Conservation (phyloP, 164 flowering plant genomes). For the Santalum album region DNA sequence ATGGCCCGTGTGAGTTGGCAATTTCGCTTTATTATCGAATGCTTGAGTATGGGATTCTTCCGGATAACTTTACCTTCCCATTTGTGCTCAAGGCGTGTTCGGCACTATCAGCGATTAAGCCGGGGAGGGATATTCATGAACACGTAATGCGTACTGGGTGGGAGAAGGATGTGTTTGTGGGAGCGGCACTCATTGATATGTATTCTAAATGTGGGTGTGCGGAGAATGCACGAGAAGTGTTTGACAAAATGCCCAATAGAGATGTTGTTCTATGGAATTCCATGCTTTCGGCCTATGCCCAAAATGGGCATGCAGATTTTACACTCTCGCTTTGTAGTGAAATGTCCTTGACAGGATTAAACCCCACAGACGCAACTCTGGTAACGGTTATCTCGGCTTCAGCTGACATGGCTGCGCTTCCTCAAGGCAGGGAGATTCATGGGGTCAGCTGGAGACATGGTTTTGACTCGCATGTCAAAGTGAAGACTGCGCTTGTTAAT, state of each 20-base stretch:
- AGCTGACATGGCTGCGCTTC: slow-evolving; percentile 34
- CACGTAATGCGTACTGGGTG: slow-evolving; percentile 18
- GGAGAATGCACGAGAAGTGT: slow-evolving; percentile 23
- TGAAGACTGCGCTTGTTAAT: slow-evolving; percentile 38
- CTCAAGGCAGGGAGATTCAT: slow-evolving; percentile 42
- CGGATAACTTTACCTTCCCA: slow-evolving; percentile 44
- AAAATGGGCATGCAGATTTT: slow-evolving; percentile 28
- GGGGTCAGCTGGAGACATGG: slow-evolving; percentile 33
- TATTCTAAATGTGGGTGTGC: slow-evolving; percentile 44
- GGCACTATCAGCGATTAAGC: slow-evolving; percentile 22
- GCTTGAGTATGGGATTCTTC: slow-evolving; percentile 31
- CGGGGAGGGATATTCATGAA: slow-evolving; percentile 34
- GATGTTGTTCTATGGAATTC: slow-evolving; percentile 44
- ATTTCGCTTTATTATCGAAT: slow-evolving; percentile 28
- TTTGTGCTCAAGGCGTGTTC: slow-evolving; percentile 51
- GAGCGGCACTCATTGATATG: slow-evolving; percentile 44
- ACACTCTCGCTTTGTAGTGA: slow-evolving; percentile 25
- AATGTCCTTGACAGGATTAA: slow-evolving; percentile 20
- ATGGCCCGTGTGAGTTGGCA: slow-evolving; percentile 34
- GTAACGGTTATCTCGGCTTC: slow-evolving; percentile 34
- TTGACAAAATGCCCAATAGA: slow-evolving; percentile 26
- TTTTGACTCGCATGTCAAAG: slow-evolving; percentile 28
- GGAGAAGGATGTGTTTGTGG: slow-evolving; percentile 39
- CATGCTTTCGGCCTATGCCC: slow-evolving; percentile 40
- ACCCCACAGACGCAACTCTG: slow-evolving; percentile 35